Percentiles rank a stretch among this genome's conserved stretches.
Evolutionary conservation across 2,329 filamentous ascomycete genomes (phyloP).

Genomic region (Mollisiaceae sp.): DNA sequence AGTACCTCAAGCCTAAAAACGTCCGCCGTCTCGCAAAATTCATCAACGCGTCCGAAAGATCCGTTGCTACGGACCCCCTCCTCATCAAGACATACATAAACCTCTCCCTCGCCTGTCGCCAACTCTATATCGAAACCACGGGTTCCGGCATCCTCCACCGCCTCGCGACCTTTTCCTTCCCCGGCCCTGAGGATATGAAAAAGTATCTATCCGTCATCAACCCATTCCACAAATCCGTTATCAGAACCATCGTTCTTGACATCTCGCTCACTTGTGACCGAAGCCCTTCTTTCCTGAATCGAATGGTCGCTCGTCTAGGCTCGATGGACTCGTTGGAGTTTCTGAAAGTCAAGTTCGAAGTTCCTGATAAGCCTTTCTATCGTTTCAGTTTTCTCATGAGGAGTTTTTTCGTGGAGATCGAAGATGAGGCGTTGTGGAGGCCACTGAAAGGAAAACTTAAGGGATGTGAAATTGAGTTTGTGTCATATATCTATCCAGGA

Average conservation of each 20-base stretch:
- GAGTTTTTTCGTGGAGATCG: background rate
- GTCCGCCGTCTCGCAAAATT: constrained; percentile 1
- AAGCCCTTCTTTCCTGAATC: background rate
- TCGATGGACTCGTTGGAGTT: background rate
- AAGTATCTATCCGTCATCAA: constrained; percentile 25
- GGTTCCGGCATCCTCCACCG: constrained; percentile 24
- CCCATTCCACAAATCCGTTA: constrained; percentile 17
- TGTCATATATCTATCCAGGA: background rate
- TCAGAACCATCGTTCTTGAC: background rate
- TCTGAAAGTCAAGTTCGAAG: background rate
- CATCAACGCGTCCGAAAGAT: background rate
- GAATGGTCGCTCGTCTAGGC: background rate
- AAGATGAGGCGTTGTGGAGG: background rate
- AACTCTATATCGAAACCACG: constrained; percentile 26
- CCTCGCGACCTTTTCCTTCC: constrained; percentile 12
- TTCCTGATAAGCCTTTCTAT: background rate
- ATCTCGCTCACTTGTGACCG: background rate
- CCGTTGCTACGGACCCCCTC: too few species aligned
- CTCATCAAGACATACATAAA: too few species aligned
- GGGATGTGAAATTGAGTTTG: background rate
- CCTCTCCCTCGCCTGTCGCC: constrained; percentile 22
- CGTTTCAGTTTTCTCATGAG: background rate
- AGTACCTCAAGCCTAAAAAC: background rate
- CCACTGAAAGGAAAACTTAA: background rate
- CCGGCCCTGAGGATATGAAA: background rate